Base-by-base conservation (phyloP, 192 early-diverging fungal species). In the Backusella liffmaniae region DNA sequence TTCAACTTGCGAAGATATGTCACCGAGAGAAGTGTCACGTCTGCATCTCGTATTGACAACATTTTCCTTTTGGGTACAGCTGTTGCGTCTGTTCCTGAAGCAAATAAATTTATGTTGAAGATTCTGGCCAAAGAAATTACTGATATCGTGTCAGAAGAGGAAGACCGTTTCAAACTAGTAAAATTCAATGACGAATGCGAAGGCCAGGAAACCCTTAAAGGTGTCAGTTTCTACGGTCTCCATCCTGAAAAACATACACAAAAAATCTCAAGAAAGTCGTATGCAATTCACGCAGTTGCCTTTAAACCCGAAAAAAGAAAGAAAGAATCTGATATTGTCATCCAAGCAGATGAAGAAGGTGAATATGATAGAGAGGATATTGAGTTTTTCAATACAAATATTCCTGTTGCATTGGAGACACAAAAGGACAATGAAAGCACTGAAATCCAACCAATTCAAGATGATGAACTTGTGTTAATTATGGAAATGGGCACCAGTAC, bases 51-150 rank as follows among this genome's bases (percentile, higher is more conserved):
- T 18, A 44, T 71, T 32, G 44, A 71, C 1, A 49, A 49, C 21
- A 71, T 71, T 29, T 71, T 49, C 42, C 42, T 71, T 46, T 32
- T 41, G n/a, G 70, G 70, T 29, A 46, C 41, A 0, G 41, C 42
- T 10, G 41, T 71, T 5, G 70, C 49, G 30, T 41, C 70, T 49
- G 16, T 7, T 0, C 0, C 29, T 9, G 56, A 26, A 16, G 42
- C 35, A 23, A 44, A 71, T 71, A 15, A 36, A 0, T 71, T 71
- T 5, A 41, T 71, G 39, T n/a, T 44, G 0, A 16, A 71, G 15
- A 16, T 49, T 16, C 13, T 71, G 70, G 42, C 26, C 26, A 71
- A 26, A 8, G 23, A 49, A 49, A 46, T 16, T 5, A 23, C 26
- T 16, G 18, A 41, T 49, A 71, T 71, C 7, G 39, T 23, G 10